Base-by-base conservation (phyloP, 1,284 basidiomycete species). In the Cutaneotrichosporon sp. region DNA sequence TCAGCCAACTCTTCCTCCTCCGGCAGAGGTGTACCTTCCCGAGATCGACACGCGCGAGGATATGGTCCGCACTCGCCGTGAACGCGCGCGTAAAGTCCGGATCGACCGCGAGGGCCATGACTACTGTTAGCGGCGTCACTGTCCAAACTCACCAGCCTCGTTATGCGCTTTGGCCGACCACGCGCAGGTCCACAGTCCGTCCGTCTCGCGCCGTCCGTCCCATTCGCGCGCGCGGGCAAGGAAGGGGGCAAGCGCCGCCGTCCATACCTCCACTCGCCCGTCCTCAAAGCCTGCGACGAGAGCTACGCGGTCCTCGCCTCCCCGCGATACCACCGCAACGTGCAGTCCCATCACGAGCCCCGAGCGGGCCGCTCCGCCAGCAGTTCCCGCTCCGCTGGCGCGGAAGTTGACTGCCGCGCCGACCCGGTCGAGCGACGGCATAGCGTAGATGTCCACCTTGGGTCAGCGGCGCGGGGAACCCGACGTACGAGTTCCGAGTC, bases 291-390 rank as follows among this genome's bases (percentile, higher is more conserved):
- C 87, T 26, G 82, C 80, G 0, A 90, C 69, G 0, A 91, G 68
- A 7, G 80, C 78, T 10, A 89, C 30, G 57, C 59, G 42, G 38
- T 72, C 49, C 4, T 8, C 43, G 1, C 26, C 26, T n/a, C 15
- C 30, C 4, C 17, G 44, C 9, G 21, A 20, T 20, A 37, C n/a
- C 35, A 39, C 21, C 13, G 46, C 47, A 66, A 60, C 80, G 82
- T 20, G 54, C 2, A 94, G 76, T 61, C 84, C 82, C 91, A 93
- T 94, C 58, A 91, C 83, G 51, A 92, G 85, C 1, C 90, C 90
- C 84, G 67, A 26, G 15, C 53, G 30, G 21, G 49, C n/a, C n/a
- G n/a, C n/a, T n/a, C n/a, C 26, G 8, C 18, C 35, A 30, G 43
- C 34, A 41, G 33, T 15, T 37, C 35, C 20, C 40, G 34, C 26